Conservation (phyloP, 352 stramenopile genomes). For the Globisporangium emineosum region DNA sequence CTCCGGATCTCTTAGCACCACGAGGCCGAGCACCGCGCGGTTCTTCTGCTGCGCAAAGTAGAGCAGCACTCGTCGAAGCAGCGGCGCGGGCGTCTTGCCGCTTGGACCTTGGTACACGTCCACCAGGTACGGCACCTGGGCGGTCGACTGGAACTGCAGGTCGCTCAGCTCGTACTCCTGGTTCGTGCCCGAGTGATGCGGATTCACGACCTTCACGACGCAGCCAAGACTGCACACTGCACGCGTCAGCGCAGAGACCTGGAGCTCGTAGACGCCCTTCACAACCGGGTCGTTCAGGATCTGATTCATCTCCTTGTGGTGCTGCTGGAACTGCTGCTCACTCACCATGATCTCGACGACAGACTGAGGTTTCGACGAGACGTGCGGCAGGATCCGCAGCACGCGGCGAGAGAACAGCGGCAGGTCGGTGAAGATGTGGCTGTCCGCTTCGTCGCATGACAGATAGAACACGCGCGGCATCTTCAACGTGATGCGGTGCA, state of each 20-base stretch:
- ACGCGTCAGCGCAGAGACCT: slow-evolving; percentile 87
- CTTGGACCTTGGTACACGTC: slow-evolving; percentile 24
- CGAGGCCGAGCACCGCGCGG: slow-evolving; percentile 50
- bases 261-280: slow-evolving; percentile 92
- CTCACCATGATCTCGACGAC: slow-evolving; percentile 70
- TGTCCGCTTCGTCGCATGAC: slow-evolving; percentile 66
- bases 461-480: slow-evolving; percentile 70
- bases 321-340: slow-evolving; percentile 67
- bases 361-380: slow-evolving; percentile 45
- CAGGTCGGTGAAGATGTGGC: slow-evolving; percentile 68
- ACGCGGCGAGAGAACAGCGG: slow-evolving; percentile 49
- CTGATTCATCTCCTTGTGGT: slow-evolving; percentile 71
- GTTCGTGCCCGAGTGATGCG: slow-evolving; percentile 33
- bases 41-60: slow-evolving; percentile 74
- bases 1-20: slow-evolving; percentile 43
- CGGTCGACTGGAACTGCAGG: slow-evolving; percentile 73
- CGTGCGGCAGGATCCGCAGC: slow-evolving; percentile 54
- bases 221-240: slow-evolving; percentile 92
- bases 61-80: slow-evolving; percentile 56
- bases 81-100: slow-evolving; percentile 10
- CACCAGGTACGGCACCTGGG: slow-evolving; percentile 59
- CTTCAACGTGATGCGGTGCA: slow-evolving; percentile 71
- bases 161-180: slow-evolving; percentile 67
- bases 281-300: slow-evolving; percentile 83
- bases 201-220: slow-evolving; percentile 60